Percentiles rank a stretch among this genome's conserved stretches.
Evolutionary conservation across 805 yeast genomes (phyloP).

Genomic region (Schwanniomyces occidentalis): DNA sequence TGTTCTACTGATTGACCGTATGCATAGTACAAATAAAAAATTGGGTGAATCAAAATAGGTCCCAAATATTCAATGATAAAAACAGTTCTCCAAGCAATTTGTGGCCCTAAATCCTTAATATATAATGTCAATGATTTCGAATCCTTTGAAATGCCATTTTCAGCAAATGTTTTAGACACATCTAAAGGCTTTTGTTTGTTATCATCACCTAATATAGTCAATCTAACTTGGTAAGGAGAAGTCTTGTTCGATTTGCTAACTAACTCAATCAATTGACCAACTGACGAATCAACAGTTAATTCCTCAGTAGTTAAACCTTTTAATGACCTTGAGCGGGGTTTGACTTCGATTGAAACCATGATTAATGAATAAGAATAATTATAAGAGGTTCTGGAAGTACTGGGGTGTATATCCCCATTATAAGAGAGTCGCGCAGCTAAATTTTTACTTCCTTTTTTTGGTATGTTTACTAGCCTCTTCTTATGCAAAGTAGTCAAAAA

Average conservation of each 20-base stretch:
- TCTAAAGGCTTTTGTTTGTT: slow-evolving; percentile 46
- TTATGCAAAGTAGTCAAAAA: no score
- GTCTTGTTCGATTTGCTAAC: slow-evolving; percentile 48
- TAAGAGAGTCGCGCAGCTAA: no score
- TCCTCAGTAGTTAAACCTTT: slow-evolving; percentile 48
- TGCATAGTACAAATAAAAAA: slow-evolving; percentile 54
- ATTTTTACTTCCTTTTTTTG: no score
- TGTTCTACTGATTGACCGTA: slow-evolving; percentile 33
- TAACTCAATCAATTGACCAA: slow-evolving; percentile 42
- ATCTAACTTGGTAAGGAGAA: slow-evolving; percentile 26
- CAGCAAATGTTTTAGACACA: slow-evolving; percentile 43
- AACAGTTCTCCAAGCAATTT: slow-evolving; percentile 90
- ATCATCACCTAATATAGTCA: slow-evolving; percentile 20
- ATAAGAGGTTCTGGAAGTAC: no score
- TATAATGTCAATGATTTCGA: slow-evolving; percentile 42
- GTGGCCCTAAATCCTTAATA: slow-evolving; percentile 91
- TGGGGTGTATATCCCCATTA: no score
- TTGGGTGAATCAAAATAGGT: slow-evolving; percentile 77
- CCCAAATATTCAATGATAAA: slow-evolving; percentile 86
- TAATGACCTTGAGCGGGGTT: slow-evolving; percentile 61
- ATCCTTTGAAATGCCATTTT: slow-evolving; percentile 43
- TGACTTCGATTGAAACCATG: slow-evolving; percentile 51
- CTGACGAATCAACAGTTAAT: slow-evolving; percentile 29
- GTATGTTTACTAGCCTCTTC: no score
- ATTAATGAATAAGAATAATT: no score